phyloP scores from a whole-genome alignment of 129 eudicot species.

The Flaveria sonorensis region DNA sequence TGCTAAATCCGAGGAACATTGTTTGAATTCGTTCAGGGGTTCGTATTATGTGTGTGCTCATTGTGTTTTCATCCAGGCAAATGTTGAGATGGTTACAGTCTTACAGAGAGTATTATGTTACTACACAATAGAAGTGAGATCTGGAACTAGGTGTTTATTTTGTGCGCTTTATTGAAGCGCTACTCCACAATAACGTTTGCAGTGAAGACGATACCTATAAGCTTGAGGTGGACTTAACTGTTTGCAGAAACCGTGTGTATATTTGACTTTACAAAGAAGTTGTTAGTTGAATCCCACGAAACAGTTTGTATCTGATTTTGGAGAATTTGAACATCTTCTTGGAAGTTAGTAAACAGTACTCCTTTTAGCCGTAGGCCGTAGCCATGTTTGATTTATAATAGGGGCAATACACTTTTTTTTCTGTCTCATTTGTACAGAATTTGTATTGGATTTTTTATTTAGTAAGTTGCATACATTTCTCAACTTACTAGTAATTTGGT shows the following conservation, averaged over 20 bases:
- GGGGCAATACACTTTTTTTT: not conserved
- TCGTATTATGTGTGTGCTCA: slow-evolving; percentile 2
- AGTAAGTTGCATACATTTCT: not conserved
- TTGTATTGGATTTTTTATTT: not conserved
- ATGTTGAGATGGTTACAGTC: not conserved
- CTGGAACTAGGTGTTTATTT: slow-evolving; percentile 12
- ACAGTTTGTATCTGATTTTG: not conserved
- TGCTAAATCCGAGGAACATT: not conserved
- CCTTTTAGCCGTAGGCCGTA: too few species aligned
- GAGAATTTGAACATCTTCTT: not conserved
- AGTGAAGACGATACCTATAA: not conserved
- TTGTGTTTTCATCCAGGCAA: slow-evolving; percentile 3
- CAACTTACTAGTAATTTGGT: not conserved
- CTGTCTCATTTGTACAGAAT: not conserved
- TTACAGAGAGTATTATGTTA: not conserved
- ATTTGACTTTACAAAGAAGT: too few species aligned
- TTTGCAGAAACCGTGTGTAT: slow-evolving; percentile 8
- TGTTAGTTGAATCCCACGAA: not conserved
- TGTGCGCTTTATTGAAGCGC: slow-evolving; percentile 3
- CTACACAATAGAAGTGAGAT: slow-evolving; percentile 11
- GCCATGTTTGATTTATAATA: too few species aligned
- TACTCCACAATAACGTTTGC: slow-evolving; percentile 3
- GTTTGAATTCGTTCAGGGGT: not conserved
- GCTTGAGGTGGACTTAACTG: slow-evolving; percentile 6
- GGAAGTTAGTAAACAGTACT: too few species aligned